Base-by-base conservation (phyloP, 2,329 filamentous ascomycete species). In the Fusarium sp. region DNA sequence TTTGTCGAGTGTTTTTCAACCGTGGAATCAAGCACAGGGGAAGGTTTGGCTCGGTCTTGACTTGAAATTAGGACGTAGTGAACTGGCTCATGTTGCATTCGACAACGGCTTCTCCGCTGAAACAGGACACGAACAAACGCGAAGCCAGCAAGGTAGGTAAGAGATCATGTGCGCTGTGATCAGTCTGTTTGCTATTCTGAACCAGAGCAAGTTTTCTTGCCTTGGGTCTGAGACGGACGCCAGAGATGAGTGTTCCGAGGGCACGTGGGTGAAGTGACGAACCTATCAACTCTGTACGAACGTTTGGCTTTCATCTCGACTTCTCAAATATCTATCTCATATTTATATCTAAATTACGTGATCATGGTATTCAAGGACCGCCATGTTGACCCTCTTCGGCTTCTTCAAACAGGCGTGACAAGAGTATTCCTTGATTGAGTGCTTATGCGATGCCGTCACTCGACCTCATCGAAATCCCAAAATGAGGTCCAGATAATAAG, bases 1-100 rank as follows among this genome's bases (percentile, higher is more conserved):
- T 51, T 51, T 36, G 38, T 27, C n/a, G 7, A 24, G 38, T 33
- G 33, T n/a, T 27, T 95, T 95, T 83, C 94, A 95, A 95, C 84
- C 93, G 94, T 85, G 94, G 7, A 17, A 11, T 22, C 29, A 27
- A 55, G 31, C 51, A 4, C 14, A 22, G 7, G 29, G 51, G 29
- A 95, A 73, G 92, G 80, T 95, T 11, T 33, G 33, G 16, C 10
- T 35, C 33, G 20, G 33, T 22, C 55, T 57, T 3, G 27, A 22
- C 11, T 59, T 38, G 78, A 81, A 70, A 64, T 82, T 11, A 92
- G 91, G 22, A 92, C 27, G 11, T 22, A 5, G 17, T n/a, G 4
- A 31, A 9, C 6, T 31, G 27, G 6, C 31, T 31, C 46, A 31
- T 31, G 46, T 20, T 51, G 27, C 46, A 31, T 51, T 51, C 27